Evolutionary conservation across 31 red algal genomes (phyloP).

Genomic region (Odonthalia washingtoniensis): DNA sequence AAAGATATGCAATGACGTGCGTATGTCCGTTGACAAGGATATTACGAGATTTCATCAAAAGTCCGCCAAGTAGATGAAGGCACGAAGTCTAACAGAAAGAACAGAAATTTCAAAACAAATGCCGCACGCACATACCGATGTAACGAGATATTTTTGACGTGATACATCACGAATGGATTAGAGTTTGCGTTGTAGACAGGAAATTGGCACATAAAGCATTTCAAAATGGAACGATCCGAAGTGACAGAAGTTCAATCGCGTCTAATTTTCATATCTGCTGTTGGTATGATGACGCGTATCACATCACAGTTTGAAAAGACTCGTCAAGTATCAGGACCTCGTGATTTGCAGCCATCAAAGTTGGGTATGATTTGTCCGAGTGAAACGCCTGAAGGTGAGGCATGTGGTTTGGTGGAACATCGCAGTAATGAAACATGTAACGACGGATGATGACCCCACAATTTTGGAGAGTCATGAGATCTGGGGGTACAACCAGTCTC

Average conservation of each 20-base stretch:
- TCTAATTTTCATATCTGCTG: constrained; percentile 91
- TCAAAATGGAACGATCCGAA: constrained; percentile 94
- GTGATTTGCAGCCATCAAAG: constrained; percentile 93
- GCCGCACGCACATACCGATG: constrained; percentile 72
- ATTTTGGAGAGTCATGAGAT: constrained; percentile 83
- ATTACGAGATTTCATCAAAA: constrained; percentile 64
- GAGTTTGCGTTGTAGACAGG: constrained; percentile 94
- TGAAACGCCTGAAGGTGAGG: constrained; percentile 99
- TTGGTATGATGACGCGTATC: constrained; percentile 99
- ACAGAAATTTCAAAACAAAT: constrained; percentile 44
- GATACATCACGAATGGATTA: constrained; percentile 91
- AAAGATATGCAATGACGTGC: constrained; percentile 90
- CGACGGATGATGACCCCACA: constrained; percentile 86
- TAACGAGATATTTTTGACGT: constrained; percentile 69
- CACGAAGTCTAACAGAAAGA: constrained; percentile 46
- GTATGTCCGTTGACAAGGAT: constrained; percentile 73
- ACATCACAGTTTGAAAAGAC: constrained; percentile 99
- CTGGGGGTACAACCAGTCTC: constrained; percentile 78
- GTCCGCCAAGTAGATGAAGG: constrained; percentile 40
- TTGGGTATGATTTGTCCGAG: constrained; percentile 98
- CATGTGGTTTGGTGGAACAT: constrained; percentile 98
- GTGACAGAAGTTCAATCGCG: constrained; percentile 96
- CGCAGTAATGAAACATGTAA: constrained; percentile 96
- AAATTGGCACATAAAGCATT: constrained; percentile 96
- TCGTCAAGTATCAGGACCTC: constrained; percentile 95